Percentiles rank a stretch among this genome's conserved stretches.
These are phyloP conservation scores for Staphylotrichum tortipilum DNA, from an alignment of 495 filamentous ascomycete genomes.

Conservation along the genomic window DNA sequence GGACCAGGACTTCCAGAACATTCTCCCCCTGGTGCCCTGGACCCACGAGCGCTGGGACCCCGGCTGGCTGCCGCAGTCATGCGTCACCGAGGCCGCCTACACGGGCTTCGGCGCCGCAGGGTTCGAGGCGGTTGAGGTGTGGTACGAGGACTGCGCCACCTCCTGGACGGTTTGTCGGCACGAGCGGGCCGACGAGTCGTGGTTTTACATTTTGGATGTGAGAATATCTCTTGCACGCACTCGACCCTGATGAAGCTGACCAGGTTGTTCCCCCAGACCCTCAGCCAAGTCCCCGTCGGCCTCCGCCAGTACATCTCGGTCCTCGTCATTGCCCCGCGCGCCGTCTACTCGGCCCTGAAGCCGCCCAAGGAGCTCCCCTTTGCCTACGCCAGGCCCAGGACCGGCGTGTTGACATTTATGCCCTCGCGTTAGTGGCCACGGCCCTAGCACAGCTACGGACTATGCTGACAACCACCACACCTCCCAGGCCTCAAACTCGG, in stretches of 20 bases:
- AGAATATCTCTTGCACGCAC: background rate
- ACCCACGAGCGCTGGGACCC: slow-evolving; percentile 1
- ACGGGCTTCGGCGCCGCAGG: slow-evolving; percentile 6
- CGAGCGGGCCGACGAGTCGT: slow-evolving; percentile 3
- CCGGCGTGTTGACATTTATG: slow-evolving; percentile 2
- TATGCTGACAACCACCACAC: background rate
- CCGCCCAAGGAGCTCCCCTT: background rate
- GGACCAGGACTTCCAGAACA: slow-evolving; percentile 2
- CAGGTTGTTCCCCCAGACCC: slow-evolving; percentile 7
- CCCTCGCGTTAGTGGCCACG: background rate
- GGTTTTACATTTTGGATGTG: slow-evolving; percentile 13
- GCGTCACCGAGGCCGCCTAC: slow-evolving; percentile 10
- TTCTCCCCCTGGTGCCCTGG: background rate
- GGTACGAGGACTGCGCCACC: slow-evolving; percentile 14
- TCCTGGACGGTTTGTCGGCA: slow-evolving; percentile 20
- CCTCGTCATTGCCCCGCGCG: slow-evolving; percentile 7
- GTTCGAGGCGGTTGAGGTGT: slow-evolving; percentile 13
- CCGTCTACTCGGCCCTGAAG: background rate
- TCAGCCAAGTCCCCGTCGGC: slow-evolving; percentile 18
- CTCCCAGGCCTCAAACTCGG: slow-evolving; percentile 15
- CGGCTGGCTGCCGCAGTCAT: slow-evolving; percentile 10
- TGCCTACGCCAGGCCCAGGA: slow-evolving; percentile 14
- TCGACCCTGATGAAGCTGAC: background rate
- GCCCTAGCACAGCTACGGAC: background rate
- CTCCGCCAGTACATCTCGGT: slow-evolving; percentile 17